These are phyloP conservation scores for Fusarium newnesense DNA, from an alignment of 2,329 filamentous ascomycete species.

Conservation along the genomic window DNA sequence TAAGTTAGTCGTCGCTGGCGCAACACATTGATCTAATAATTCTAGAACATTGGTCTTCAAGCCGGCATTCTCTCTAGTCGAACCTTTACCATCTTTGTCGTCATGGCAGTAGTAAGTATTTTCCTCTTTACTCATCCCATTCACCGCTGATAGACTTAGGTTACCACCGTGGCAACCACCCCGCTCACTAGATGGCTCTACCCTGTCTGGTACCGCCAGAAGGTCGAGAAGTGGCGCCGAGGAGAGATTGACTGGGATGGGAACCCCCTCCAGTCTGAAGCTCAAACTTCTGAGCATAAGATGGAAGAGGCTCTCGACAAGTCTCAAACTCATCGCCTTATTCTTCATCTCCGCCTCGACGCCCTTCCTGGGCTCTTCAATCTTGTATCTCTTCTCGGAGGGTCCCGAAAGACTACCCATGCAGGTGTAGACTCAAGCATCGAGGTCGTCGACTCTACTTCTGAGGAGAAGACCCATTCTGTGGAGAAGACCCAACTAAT, in stretches of 20 bases:
- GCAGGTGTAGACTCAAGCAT: slow-evolving; percentile 11
- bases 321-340: slow-evolving; percentile 40
- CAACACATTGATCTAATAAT: background rate
- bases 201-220: slow-evolving; percentile 69
- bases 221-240: slow-evolving; percentile 69
- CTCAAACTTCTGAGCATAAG: slow-evolving; percentile 38
- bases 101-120: slow-evolving; percentile 78
- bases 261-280: slow-evolving; percentile 46
- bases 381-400: slow-evolving; percentile 43
- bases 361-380: slow-evolving; percentile 45
- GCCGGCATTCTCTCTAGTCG: slow-evolving; percentile 81
- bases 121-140: rapidly evolving
- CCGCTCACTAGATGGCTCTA: slow-evolving; percentile 80
- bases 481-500: background rate
- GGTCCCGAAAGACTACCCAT: slow-evolving; percentile 20
- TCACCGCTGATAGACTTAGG: slow-evolving; percentile 18
- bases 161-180: slow-evolving; percentile 87
- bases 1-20: slow-evolving; percentile 53
- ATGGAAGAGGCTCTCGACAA: slow-evolving; percentile 45
- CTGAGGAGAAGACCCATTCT: slow-evolving; percentile 3
- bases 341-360: slow-evolving; percentile 45
- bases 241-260: slow-evolving; percentile 90
- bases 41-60: slow-evolving; percentile 78
- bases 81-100: slow-evolving; percentile 93
- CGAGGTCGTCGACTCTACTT: background rate